Evolutionary conservation across 1,139 yeast species (phyloP), one percentile per base, ranked within the genome.

Genomic region (Geotrichum carabidarum): DNA sequence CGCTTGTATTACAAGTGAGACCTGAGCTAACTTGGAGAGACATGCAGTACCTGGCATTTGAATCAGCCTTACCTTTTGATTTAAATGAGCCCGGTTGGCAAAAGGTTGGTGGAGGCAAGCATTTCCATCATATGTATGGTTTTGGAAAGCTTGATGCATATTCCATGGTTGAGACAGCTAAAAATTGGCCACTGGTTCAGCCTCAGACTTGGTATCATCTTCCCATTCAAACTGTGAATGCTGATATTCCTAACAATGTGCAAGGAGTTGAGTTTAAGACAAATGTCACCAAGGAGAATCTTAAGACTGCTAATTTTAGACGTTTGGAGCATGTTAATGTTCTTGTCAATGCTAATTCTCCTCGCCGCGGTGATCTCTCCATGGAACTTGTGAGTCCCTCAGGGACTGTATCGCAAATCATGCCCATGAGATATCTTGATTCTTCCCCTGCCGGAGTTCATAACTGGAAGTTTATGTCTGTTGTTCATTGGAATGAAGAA

Each of bases 11-110:
- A 51, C 82, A 85, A 63, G 89, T 83, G 1, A 86, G 95, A 60
- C 96, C 97, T 0, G 77, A 83, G 4, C 77, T 94, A 58, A 87
- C 97, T 0, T 94, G 99, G 99, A 81, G 99, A 68, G 99, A 94
- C 67, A 76, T 91, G 57, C 99, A 94, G 71, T 87, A 90, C 65
- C 76, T 94, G 14, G 80, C 88, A 2, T 83, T 91, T 14, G 72
- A 84, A 53, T 78, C 89, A 46, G 84, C 96, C 1, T 79, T 79
- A 6, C 84, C 85, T 37, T 74, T 88, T 15, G 80, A 83, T 63
- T 81, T 80, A 53, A 70, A 75, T 9, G 95, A 88, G 64, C 86
- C 86, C 0, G 74, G 78, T 45, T 87, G 90, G 81, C 94, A 86
- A 67, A 66, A 65, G 4, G 72, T 77, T 0, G 75, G 81, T 1